Evolutionary conservation across 768 basidiomycete genomes (phyloP).

Genomic region (Suillus lakei): DNA sequence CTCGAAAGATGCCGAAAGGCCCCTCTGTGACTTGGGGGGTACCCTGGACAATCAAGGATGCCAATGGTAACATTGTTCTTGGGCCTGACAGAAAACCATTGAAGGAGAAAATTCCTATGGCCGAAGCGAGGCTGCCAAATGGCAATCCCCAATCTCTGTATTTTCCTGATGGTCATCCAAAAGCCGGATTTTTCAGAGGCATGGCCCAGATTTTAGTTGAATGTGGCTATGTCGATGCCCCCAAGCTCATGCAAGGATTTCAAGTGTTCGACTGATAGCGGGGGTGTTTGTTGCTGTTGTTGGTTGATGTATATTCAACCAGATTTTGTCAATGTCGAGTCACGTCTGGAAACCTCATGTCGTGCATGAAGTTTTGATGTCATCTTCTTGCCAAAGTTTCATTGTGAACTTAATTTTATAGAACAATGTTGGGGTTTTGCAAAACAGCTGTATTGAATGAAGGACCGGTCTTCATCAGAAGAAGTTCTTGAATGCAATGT

Average conservation of each 20-base stretch:
- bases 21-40: constrained; percentile 15
- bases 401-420: constrained; percentile 21
- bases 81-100: constrained; percentile 19
- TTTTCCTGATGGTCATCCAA: constrained; percentile 31
- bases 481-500: no score
- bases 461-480: no score
- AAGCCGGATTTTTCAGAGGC: constrained; percentile 39
- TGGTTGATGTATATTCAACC: constrained; percentile 37
- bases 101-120: constrained; percentile 21
- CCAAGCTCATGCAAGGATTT: constrained; percentile 29
- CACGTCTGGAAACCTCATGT: constrained; percentile 35
- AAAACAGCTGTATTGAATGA: no score
- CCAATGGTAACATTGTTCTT: constrained; percentile 17
- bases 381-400: constrained; percentile 47
- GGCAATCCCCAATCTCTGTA: constrained; percentile 36
- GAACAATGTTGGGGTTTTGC: no score
- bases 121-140: constrained; percentile 9
- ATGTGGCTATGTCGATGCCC: constrained; percentile 17
- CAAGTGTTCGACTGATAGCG: constrained; percentile 25
- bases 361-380: constrained; percentile 29
- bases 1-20: constrained; percentile 20
- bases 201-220: constrained; percentile 38
- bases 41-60: constrained; percentile 16
- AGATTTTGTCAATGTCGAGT: constrained; percentile 35
- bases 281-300: constrained; percentile 34